Base-by-base conservation (phyloP, 2,329 filamentous ascomycete genomes). In the Penicillium sp. region DNA sequence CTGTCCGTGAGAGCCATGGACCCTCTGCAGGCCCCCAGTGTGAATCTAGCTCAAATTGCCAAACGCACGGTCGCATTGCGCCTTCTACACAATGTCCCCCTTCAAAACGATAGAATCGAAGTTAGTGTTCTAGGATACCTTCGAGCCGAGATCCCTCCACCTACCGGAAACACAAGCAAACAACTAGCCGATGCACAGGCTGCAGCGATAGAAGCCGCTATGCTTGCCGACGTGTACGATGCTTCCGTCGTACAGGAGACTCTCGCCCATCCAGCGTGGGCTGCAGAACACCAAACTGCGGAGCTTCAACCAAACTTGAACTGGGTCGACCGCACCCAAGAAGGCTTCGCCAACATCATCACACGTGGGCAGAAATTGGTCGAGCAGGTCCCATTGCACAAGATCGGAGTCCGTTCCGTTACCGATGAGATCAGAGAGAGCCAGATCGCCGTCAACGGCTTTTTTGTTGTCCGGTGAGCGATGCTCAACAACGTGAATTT, bases 71-170 rank as follows among this genome's bases (percentile, higher is more conserved):
- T 84, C 0, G 56, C 57, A 16, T 40, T 74, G 21, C 68, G 68
- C 8, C 53, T 71, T 4, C 43, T 73, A 2, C 67, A 71, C 13
- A 67, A 72, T 0, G 42, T 63, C 5, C 60, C 52, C 8, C 32
- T 60, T 13, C 60, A 56, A 22, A 44, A 59, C 16, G 47, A 21
- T 4, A 78, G 82, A 34, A 65, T 89, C 2, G 78, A 82, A 27
- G 66, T 88, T 5, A 68, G 85, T 1, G 65, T 88, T 3, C 84
- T 89, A 82, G 86, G 83, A 0, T 86, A 82, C 34, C 65, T 89
- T 2, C 81, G 81, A 27, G 71, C 76, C 0, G 64, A 67, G 3
- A 56, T 67, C 5, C 61, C 64, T 22, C 60, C 60, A 8, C 64
- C 62, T 1, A 42, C 51, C 2, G 57, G 58, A 7, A 54, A 31